These are phyloP conservation scores for Symbiodinium pilosum DNA, from an alignment of 73 alveolate species.

Conservation along the genomic window DNA sequence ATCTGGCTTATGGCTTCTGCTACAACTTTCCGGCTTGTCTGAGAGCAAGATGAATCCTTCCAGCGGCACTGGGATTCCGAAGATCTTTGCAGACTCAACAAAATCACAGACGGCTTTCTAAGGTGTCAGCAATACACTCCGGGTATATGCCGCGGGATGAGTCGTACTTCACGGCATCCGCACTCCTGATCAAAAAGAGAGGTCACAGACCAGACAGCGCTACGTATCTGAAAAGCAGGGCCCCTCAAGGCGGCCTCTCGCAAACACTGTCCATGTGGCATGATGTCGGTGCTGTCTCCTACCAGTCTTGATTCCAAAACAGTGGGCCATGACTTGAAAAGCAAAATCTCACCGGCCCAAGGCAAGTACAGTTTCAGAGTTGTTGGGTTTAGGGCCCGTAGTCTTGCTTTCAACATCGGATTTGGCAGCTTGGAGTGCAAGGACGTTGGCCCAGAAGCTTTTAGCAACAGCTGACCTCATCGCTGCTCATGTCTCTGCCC, in stretches of 20 bases:
- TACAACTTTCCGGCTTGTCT: no score
- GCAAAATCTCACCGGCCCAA: no score
- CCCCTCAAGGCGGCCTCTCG: conserved; percentile 1
- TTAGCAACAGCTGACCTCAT: background rate
- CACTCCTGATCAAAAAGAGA: background rate
- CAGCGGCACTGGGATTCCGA: no score
- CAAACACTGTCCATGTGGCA: background rate
- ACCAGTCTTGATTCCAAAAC: background rate
- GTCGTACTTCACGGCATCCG: conserved; percentile 5
- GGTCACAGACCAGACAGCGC: background rate
- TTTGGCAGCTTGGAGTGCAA: no score
- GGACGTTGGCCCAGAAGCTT: background rate
- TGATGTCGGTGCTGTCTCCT: background rate
- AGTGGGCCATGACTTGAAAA: no score
- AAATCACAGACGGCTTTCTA: no score
- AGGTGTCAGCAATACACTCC: background rate
- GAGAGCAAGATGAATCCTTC: no score
- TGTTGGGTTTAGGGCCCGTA: no score
- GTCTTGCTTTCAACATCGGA: no score
- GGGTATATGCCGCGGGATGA: background rate
- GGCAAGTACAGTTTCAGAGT: no score
- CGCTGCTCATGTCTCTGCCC: conserved; percentile 12
- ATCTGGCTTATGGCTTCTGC: no score
- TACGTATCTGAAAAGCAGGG: background rate
- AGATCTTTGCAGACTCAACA: no score